Conservation (phyloP, 2,329 filamentous ascomycete species). For the Calonectria crousiana region DNA sequence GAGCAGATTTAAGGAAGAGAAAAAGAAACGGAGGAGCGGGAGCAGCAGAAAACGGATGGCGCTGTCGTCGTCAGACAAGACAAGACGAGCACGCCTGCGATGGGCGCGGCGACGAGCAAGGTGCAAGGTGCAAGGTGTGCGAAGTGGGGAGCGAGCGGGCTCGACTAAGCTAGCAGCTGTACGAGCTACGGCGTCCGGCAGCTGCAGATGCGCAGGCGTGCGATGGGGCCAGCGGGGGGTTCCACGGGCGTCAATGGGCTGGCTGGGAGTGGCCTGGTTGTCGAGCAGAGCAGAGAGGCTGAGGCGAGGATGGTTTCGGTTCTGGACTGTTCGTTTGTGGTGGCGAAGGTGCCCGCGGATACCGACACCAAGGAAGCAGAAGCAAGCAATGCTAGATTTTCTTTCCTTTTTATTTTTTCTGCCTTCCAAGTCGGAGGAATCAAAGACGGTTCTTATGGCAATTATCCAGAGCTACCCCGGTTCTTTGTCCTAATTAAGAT, state of each 20-base stretch:
- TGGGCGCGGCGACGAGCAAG: conserved; percentile 3
- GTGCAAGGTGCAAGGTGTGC: conserved; percentile 8
- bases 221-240: conserved; percentile 1
- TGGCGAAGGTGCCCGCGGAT: conserved; percentile 5
- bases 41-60: conserved; percentile 8
- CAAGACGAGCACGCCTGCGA: background rate
- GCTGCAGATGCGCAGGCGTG: conserved; percentile 3
- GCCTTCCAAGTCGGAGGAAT: background rate
- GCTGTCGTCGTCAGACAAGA: conserved; percentile 5
- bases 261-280: background rate
- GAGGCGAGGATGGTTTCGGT: background rate
- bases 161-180: background rate
- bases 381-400: background rate
- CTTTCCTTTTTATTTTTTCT: background rate
- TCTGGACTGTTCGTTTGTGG: conserved; percentile 14
- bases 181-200: conserved; percentile 14
- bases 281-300: conserved; percentile 14
- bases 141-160: background rate
- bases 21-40: conserved; percentile 8
- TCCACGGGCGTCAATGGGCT: conserved; percentile 8
- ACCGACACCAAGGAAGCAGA: background rate
- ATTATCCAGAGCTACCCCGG: background rate
- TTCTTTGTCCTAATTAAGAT: background rate
- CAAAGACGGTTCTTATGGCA: background rate
- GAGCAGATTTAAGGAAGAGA: background rate